Conservation (phyloP, 2,329 filamentous ascomycete species). For the Aplosporella prunicola region DNA sequence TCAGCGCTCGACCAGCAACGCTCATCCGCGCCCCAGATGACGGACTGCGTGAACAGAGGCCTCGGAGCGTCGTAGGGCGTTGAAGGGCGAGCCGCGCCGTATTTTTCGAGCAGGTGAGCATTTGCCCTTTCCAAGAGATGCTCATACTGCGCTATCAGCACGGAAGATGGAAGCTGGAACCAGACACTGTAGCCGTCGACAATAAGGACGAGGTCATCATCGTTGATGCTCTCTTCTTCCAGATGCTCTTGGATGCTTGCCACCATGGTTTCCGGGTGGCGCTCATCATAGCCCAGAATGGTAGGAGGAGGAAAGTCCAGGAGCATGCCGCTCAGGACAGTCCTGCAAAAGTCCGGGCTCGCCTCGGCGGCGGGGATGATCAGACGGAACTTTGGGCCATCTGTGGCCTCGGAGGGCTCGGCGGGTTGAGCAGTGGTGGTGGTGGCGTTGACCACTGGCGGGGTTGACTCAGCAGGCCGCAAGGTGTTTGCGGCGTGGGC, state of each 20-base stretch:
- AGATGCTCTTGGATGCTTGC: constrained; percentile 37
- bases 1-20: constrained; percentile 37
- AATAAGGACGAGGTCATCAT: constrained; percentile 54
- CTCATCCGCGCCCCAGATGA: constrained; percentile 49
- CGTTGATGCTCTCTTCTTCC: constrained; percentile 37
- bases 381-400: constrained; percentile 39
- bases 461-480: neutral
- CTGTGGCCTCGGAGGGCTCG: constrained; percentile 19
- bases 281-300: constrained; percentile 39
- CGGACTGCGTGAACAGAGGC: constrained; percentile 39
- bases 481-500: neutral
- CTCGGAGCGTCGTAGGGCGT: constrained; percentile 6
- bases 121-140: constrained; percentile 46
- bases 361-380: constrained; percentile 42
- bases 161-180: constrained; percentile 55
- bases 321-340: constrained; percentile 48
- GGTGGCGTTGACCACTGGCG: constrained; percentile 16
- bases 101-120: constrained; percentile 39
- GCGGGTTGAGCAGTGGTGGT: constrained; percentile 25
- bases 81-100: constrained; percentile 28
- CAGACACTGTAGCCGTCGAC: constrained; percentile 56
- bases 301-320: constrained; percentile 51
- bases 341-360: constrained; percentile 46
- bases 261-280: constrained; percentile 34
- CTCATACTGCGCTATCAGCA: constrained; percentile 55